Conservation (phyloP, 768 basidiomycete species). For the Lactifluus subvellereus region DNA sequence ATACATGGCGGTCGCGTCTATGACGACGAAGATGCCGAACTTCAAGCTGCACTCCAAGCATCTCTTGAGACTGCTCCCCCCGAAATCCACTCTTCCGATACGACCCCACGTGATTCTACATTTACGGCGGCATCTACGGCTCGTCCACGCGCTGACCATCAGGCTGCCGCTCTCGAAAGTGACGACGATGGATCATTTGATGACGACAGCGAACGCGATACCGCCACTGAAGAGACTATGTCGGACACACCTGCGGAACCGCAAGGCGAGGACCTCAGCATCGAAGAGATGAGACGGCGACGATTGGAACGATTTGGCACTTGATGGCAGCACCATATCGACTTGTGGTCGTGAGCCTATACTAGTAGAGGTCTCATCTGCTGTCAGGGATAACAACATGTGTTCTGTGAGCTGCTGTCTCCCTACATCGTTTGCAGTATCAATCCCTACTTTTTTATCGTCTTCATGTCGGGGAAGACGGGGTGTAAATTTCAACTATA, state of each 20-base stretch:
- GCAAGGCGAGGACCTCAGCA: neutral
- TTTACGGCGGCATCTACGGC: conserved; percentile 7
- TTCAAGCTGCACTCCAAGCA: conserved; percentile 83
- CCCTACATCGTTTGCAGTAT: neutral
- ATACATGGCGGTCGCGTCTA: conserved; percentile 42
- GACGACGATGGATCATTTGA: neutral
- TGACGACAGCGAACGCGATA: neutral
- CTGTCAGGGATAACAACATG: neutral
- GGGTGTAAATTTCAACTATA: neutral
- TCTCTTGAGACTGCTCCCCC: conserved; percentile 63
- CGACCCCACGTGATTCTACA: conserved; percentile 21
- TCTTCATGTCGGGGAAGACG: neutral
- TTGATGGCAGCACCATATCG: neutral
- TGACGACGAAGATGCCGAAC: conserved; percentile 82
- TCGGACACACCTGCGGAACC: conserved; percentile 11
- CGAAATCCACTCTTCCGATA: conserved; percentile 39
- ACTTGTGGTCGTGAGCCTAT: neutral
- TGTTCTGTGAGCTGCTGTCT: neutral
- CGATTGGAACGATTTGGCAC: conserved; percentile 30
- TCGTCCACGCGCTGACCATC: neutral
- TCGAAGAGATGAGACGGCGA: conserved; percentile 34
- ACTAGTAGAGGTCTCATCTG: neutral
- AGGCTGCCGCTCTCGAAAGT: neutral
- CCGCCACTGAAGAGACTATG: conserved; percentile 17
- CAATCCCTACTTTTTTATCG: neutral